Evolutionary conservation across 495 filamentous ascomycete genomes (phyloP).

Genomic region (Cercophora samala): DNA sequence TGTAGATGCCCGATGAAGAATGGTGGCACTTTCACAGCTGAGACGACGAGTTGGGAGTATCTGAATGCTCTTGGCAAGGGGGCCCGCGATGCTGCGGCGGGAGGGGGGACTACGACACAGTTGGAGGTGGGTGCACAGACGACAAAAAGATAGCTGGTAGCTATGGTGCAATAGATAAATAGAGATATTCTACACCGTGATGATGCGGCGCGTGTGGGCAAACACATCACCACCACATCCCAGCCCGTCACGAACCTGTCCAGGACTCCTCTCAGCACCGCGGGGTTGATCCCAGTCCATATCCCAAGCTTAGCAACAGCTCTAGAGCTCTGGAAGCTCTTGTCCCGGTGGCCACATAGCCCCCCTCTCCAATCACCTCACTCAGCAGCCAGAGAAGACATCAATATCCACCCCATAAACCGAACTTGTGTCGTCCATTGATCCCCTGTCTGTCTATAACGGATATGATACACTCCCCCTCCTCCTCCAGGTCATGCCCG

Average conservation of each 20-base stretch:
- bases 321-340: background rate
- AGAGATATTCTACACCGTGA: background rate
- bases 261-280: background rate
- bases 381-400: background rate
- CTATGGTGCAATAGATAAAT: background rate
- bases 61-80: conserved; percentile 14
- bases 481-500: background rate
- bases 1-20: conserved; percentile 66
- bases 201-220: too few relatives aligned
- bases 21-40: conserved; percentile 59
- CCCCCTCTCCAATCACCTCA: background rate
- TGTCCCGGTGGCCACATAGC: too few relatives aligned
- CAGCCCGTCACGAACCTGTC: too few relatives aligned
- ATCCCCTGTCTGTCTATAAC: conserved; percentile 7
- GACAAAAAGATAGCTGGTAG: background rate
- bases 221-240: too few relatives aligned
- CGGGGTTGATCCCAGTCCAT: background rate
- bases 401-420: background rate
- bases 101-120: conserved; percentile 5
- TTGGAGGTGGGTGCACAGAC: background rate
- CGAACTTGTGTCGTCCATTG: background rate
- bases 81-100: background rate
- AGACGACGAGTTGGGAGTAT: conserved; percentile 76
- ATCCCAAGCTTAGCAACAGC: background rate
- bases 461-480: conserved; percentile 20